A percentile compares a stretch with the other conserved stretches of the same genome.
Conservation (phyloP, 441 rosid genomes). For the Bruguiera hainesii region DNA sequence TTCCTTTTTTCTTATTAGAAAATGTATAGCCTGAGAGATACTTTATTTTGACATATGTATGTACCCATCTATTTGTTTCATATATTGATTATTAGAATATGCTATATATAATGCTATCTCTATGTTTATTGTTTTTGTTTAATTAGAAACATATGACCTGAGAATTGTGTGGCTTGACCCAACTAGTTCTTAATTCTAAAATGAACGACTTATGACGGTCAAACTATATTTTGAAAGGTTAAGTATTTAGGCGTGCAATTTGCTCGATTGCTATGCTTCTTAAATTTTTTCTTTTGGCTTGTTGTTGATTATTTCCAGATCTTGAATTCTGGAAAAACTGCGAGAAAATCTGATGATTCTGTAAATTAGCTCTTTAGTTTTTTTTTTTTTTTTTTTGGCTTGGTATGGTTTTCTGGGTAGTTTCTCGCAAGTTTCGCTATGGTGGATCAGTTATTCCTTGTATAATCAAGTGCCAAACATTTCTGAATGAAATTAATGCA, state of each 20-base stretch:
- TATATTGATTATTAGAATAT: slow-evolving; percentile 18
- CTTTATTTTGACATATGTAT: slow-evolving; percentile 30
- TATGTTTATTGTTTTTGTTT: neutral
- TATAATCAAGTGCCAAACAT: too few species aligned
- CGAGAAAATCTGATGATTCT: neutral
- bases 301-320: neutral
- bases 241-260: neutral
- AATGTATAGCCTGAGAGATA: slow-evolving; percentile 49
- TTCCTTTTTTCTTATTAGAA: slow-evolving; percentile 22
- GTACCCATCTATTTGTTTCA: slow-evolving; percentile 14
- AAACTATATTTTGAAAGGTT: neutral
- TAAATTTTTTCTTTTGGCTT: neutral
- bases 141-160: neutral
- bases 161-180: neutral
- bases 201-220: neutral
- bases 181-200: neutral
- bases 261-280: neutral
- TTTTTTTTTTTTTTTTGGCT: neutral
- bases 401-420: too few species aligned
- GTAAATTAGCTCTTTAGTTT: neutral
- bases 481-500: too few species aligned
- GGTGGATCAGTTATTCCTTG: too few species aligned
- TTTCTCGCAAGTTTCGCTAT: too few species aligned
- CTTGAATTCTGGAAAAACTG: neutral
- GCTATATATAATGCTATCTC: neutral